phyloP scores from a whole-genome alignment of 139 green algal genomes.

The Chlorella vulgaris region DNA sequence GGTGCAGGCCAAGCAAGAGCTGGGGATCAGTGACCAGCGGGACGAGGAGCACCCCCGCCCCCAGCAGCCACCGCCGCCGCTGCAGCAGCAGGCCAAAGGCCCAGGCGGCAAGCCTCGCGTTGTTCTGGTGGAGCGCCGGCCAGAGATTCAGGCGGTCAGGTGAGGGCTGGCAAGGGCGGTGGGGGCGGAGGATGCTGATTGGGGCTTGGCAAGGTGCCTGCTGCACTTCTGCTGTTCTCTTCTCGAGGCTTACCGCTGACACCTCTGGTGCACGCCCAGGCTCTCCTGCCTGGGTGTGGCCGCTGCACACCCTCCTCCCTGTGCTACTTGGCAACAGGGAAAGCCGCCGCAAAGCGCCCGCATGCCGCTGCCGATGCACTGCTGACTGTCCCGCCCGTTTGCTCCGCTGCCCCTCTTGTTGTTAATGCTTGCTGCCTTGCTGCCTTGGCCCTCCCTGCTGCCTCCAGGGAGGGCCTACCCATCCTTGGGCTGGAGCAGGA shows the following conservation, averaged over 20 bases:
- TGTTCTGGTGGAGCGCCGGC: slow-evolving; percentile 29
- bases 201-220: neutral
- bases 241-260: neutral
- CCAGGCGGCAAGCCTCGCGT: slow-evolving; percentile 9
- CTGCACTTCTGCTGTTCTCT: neutral
- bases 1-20: slow-evolving; percentile 1
- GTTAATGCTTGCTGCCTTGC: too few species aligned
- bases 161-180: slow-evolving; percentile 28
- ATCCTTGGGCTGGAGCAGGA: slow-evolving; percentile 92
- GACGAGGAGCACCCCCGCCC: neutral
- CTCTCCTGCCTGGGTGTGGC: too few species aligned
- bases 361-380: too few species aligned
- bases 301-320: too few species aligned
- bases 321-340: too few species aligned
- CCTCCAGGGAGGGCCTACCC: slow-evolving; percentile 65
- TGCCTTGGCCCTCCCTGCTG: neutral
- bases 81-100: neutral
- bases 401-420: neutral
- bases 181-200: neutral
- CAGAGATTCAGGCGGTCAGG: slow-evolving; percentile 38
- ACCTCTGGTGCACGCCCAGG: too few species aligned
- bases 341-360: too few species aligned
- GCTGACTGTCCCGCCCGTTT: neutral
- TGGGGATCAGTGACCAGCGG: slow-evolving; percentile 9
- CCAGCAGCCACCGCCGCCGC: neutral